Conservation (phyloP, 345 rosid species). For the Linum usitatissimum region DNA sequence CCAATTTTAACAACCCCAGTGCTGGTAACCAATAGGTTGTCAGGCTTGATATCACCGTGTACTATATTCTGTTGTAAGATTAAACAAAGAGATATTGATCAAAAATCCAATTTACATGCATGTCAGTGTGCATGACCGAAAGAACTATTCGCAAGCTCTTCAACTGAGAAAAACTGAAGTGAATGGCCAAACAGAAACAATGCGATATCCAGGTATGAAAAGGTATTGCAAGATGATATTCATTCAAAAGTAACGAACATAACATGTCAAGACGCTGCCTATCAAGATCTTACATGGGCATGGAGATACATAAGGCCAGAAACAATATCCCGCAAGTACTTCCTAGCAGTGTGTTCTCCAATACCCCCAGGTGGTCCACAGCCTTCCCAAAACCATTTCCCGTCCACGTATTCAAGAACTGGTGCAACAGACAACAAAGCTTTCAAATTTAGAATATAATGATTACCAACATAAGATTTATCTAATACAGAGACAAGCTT, state of each 20-base stretch:
- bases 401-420: slow-evolving; percentile 96
- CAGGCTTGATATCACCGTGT: slow-evolving; percentile 99
- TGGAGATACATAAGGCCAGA: slow-evolving; percentile 92
- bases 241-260: background rate
- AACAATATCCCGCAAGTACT: slow-evolving; percentile 72
- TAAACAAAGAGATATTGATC: background rate
- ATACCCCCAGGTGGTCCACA: slow-evolving; percentile 54
- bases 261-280: background rate
- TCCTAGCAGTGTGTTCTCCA: slow-evolving; percentile 72
- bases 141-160: background rate
- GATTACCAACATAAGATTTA: too few species aligned
- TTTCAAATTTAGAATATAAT: slow-evolving; percentile 4
- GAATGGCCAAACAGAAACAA: background rate
- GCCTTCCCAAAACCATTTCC: slow-evolving; percentile 64
- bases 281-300: slow-evolving; percentile 57
- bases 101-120: background rate
- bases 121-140: background rate
- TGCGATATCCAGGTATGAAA: background rate
- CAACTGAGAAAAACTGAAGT: background rate
- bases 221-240: background rate
- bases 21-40: slow-evolving; percentile 73
- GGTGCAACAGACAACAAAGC: slow-evolving; percentile 12
- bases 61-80: slow-evolving; percentile 55
- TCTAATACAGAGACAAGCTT: too few species aligned
- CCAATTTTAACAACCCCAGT: slow-evolving; percentile 81